phyloP scores from a whole-genome alignment of 345 rosid species.

The Cardiospermum halicacabum region DNA sequence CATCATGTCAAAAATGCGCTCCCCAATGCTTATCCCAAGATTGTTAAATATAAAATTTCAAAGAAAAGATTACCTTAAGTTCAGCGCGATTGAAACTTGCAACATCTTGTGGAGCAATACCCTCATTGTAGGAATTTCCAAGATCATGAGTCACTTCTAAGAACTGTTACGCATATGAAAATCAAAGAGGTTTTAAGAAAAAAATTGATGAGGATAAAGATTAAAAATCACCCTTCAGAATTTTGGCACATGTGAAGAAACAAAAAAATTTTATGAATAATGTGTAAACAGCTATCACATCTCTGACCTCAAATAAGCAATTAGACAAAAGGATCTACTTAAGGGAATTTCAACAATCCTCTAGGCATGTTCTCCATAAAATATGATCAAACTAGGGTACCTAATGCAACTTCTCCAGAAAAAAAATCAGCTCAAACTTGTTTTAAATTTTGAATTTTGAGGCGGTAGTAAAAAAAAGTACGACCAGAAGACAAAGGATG shows the following conservation, averaged over 20 bases:
- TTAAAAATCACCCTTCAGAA: neutral
- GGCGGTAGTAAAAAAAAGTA: too few relatives aligned
- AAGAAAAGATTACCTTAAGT: conserved; percentile 56
- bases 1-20: conserved; percentile 19
- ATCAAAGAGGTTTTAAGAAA: neutral
- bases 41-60: neutral
- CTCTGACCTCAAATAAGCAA: neutral
- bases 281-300: too few relatives aligned
- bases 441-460: too few relatives aligned
- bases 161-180: conserved; percentile 50
- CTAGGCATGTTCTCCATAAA: too few relatives aligned
- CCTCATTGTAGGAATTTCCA: conserved; percentile 79
- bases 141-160: conserved; percentile 89
- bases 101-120: conserved; percentile 97
- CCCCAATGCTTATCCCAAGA: neutral
- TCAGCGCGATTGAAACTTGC: conserved; percentile 97
- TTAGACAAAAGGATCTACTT: neutral
- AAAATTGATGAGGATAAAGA: neutral
- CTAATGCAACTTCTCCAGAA: too few relatives aligned
- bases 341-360: neutral
- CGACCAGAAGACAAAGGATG: too few relatives aligned
- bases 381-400: too few relatives aligned
- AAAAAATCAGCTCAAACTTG: too few relatives aligned
- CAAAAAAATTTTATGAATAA: neutral
- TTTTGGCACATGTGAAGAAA: neutral